These are phyloP conservation scores for Trametes cinnabarina DNA, from an alignment of 768 basidiomycete genomes.

Conservation along the genomic window DNA sequence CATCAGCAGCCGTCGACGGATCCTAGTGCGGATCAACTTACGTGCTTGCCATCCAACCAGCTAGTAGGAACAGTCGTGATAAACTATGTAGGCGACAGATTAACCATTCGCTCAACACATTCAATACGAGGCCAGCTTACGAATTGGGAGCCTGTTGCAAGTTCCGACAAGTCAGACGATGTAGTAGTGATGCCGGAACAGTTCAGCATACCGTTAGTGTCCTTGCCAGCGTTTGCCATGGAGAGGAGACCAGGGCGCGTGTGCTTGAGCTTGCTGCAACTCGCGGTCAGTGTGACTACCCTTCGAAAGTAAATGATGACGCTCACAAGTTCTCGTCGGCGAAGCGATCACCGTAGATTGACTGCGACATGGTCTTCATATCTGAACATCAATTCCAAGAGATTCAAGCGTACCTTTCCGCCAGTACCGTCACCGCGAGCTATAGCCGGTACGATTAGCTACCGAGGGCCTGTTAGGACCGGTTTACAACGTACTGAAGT, in stretches of 20 bases:
- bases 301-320: neutral
- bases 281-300: neutral
- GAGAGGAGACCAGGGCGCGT: conserved; percentile 83
- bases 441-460: conserved; percentile 29
- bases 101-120: too few relatives aligned
- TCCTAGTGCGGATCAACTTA: conserved; percentile 31
- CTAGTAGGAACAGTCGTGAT: conserved; percentile 84
- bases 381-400: neutral
- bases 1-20: neutral
- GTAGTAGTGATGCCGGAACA: neutral
- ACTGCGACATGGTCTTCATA: conserved; percentile 39
- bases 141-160: conserved; percentile 87
- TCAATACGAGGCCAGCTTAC: conserved; percentile 45
- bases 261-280: conserved; percentile 87
- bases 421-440: conserved; percentile 87
- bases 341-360: conserved; percentile 89
- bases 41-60: conserved; percentile 92
- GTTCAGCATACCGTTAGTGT: conserved; percentile 73
- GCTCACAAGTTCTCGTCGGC: conserved; percentile 94
- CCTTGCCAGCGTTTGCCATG: conserved; percentile 92
- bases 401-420: conserved; percentile 62
- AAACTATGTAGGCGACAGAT: conserved; percentile 55
- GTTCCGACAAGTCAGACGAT: neutral
- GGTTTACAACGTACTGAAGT: conserved; percentile 72
- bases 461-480: conserved; percentile 13